A percentile compares a stretch with the other conserved stretches of the same genome.
phyloP scores from a whole-genome alignment of 306 rosid genomes.

The Lagenaria siceraria region DNA sequence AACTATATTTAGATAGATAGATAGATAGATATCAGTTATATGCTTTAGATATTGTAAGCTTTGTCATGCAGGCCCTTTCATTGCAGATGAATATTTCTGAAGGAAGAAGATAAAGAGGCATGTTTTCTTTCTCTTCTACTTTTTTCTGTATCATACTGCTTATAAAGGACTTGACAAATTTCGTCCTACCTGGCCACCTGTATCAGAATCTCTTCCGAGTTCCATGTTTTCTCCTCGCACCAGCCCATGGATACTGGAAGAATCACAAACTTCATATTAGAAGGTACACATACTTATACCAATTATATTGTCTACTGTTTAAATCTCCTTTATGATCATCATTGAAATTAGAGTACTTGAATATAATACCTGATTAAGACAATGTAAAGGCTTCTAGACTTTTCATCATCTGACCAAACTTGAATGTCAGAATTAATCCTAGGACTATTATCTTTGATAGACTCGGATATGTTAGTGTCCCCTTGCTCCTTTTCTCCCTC shows the following conservation, averaged over 20 bases:
- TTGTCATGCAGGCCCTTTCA: not conserved
- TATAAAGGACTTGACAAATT: not conserved
- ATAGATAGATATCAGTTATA: not conserved
- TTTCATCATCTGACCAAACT: conserved; percentile 44
- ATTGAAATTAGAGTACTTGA: not conserved
- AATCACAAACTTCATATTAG: not conserved
- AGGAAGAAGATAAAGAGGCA: not conserved
- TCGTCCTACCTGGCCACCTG: conserved; percentile 62
- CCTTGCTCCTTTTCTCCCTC: conserved; percentile 74
- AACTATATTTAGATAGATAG: not conserved
- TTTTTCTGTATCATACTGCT: not conserved
- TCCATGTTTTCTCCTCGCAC: conserved; percentile 84
- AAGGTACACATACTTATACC: not conserved
- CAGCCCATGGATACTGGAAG: conserved; percentile 58
- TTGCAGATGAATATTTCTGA: not conserved
- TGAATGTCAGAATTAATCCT: conserved; percentile 39
- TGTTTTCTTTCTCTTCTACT: not conserved
- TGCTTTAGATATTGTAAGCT: not conserved
- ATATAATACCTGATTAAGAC: conserved; percentile 48
- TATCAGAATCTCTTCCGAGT: conserved; percentile 79
- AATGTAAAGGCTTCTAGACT: conserved; percentile 46
- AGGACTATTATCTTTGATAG: conserved; percentile 21
- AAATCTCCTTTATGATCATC: not conserved
- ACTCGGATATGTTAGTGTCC: conserved; percentile 19
- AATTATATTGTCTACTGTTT: not conserved